These are phyloP conservation scores for Quercus lobata DNA, from an alignment of 331 rosid genomes.

Conservation along the genomic window DNA sequence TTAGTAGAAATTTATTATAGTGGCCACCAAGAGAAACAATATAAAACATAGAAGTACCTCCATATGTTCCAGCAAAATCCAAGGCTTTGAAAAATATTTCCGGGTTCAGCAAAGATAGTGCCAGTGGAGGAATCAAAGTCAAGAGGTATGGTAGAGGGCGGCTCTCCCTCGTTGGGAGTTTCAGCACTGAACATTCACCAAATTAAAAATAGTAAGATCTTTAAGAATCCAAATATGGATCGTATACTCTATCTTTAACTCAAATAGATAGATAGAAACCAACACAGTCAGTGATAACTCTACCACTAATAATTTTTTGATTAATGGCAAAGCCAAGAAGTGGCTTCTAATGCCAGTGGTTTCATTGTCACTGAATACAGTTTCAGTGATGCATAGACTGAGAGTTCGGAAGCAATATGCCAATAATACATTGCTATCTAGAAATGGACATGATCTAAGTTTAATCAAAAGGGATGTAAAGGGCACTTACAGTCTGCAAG, in stretches of 20 bases:
- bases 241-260: background rate
- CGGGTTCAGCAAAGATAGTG: slow-evolving; percentile 58
- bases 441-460: background rate
- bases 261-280: background rate
- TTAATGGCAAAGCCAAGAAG: background rate
- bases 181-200: slow-evolving; percentile 45
- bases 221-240: background rate
- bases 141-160: slow-evolving; percentile 55
- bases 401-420: background rate
- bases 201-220: background rate
- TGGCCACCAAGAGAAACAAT: background rate
- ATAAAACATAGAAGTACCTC: slow-evolving; percentile 39
- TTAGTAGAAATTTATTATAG: background rate
- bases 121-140: slow-evolving; percentile 57
- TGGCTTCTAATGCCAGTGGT: background rate
- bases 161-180: slow-evolving; percentile 51
- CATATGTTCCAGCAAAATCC: slow-evolving; percentile 79
- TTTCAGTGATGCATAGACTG: background rate
- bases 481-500: slow-evolving; percentile 70
- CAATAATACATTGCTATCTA: background rate
- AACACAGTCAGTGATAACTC: no score
- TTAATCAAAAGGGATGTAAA: background rate
- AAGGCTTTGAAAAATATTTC: slow-evolving; percentile 70
- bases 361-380: background rate
- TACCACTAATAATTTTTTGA: background rate